Conservation (phyloP, 2,329 filamentous ascomycete species). For the Fusarium pilosicola region DNA sequence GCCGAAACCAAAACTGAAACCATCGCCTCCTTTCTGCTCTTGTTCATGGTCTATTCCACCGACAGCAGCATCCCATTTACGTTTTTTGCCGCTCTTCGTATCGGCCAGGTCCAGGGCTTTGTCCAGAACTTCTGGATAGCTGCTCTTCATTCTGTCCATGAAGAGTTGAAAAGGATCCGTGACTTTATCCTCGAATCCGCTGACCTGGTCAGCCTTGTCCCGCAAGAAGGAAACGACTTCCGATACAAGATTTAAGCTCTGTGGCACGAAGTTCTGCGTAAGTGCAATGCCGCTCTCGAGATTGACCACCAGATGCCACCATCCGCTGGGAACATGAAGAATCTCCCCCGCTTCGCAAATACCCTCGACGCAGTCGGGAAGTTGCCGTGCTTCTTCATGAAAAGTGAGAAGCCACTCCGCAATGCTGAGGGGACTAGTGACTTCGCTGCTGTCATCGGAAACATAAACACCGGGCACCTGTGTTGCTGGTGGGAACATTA, state of each 20-base stretch:
- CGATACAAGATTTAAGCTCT: conserved; percentile 66
- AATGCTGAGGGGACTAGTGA: conserved; percentile 92
- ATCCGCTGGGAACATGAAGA: conserved; percentile 90
- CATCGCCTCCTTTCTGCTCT: conserved; percentile 46
- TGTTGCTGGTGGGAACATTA: conserved; percentile 89
- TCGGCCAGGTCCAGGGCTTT: conserved; percentile 73
- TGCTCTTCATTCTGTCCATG: conserved; percentile 70
- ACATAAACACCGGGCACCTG: conserved; percentile 90
- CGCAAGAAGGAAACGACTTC: conserved; percentile 83
- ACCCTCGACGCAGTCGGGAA: conserved; percentile 83
- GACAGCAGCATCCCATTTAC: conserved; percentile 87
- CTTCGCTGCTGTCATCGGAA: conserved; percentile 88
- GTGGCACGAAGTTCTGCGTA: conserved; percentile 94
- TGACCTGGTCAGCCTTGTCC: conserved; percentile 86
- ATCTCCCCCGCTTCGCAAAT: conserved; percentile 88
- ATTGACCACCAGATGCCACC: conserved; percentile 98
- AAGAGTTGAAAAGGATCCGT: conserved; percentile 80
- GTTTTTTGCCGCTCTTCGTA: conserved; percentile 73
- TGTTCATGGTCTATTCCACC: conserved; percentile 49
- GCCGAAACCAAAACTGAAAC: conserved; percentile 67
- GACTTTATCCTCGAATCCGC: conserved; percentile 80
- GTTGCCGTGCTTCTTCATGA: conserved; percentile 80
- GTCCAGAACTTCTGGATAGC: conserved; percentile 74
- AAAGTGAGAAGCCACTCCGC: conserved; percentile 96
- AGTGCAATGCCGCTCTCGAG: conserved; percentile 85